Evolutionary conservation across 2,329 filamentous ascomycete species (phyloP).

Genomic region (Venturia nashicola): DNA sequence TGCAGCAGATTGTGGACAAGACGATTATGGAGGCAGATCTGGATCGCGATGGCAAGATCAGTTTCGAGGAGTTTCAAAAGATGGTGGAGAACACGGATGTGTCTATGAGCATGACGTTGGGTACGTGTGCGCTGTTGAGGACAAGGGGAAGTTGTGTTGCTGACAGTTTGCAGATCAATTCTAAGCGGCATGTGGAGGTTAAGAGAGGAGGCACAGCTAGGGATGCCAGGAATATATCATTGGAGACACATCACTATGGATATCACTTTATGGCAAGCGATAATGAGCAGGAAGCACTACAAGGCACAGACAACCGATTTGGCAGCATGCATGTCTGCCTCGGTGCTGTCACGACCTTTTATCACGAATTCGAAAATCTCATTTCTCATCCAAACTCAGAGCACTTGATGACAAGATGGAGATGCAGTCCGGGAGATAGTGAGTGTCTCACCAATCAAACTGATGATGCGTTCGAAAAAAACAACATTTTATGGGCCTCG

Average conservation of each 20-base stretch:
- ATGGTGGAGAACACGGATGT: slow-evolving; percentile 88
- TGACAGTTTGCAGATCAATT: not conserved
- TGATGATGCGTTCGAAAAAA: too few species aligned
- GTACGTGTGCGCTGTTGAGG: slow-evolving; percentile 21
- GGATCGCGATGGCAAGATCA: slow-evolving; percentile 94
- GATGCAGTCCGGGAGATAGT: too few species aligned
- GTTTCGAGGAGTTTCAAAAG: slow-evolving; percentile 96
- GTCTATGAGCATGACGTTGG: slow-evolving; percentile 55
- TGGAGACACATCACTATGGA: not conserved
- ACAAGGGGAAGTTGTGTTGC: not conserved
- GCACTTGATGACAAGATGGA: too few species aligned
- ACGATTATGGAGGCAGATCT: slow-evolving; percentile 99
- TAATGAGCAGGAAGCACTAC: not conserved
- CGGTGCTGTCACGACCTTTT: not conserved
- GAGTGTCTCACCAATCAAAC: too few species aligned
- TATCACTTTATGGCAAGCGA: not conserved
- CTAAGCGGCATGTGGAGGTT: not conserved
- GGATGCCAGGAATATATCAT: not conserved
- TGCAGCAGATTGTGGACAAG: slow-evolving; percentile 99
- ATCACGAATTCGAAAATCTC: not conserved
- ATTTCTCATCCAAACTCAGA: too few species aligned
- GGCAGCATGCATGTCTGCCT: not conserved
- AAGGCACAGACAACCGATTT: not conserved
- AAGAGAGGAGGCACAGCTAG: not conserved
- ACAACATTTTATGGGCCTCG: too few species aligned